Evolutionary conservation across 345 rosid species (phyloP).

Genomic region (Microthlaspi erraticum): DNA sequence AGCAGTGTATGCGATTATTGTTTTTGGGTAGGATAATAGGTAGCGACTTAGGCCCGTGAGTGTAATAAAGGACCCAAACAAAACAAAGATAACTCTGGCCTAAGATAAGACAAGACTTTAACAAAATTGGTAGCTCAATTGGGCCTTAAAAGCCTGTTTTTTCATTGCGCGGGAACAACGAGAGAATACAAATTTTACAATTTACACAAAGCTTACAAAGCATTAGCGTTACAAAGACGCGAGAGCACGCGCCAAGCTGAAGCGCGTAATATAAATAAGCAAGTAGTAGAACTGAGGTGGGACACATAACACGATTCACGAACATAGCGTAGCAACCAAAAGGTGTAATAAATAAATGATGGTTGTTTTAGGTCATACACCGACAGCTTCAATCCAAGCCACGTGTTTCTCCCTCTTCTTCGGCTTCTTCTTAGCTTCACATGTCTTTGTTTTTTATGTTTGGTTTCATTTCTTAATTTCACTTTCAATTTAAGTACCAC

Average conservation of each 20-base stretch:
- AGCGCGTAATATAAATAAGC: slow-evolving; percentile 19
- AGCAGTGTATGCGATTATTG: background rate
- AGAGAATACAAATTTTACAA: background rate
- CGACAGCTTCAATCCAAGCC: slow-evolving; percentile 46
- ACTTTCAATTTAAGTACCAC: slow-evolving; percentile 18
- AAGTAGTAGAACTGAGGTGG: slow-evolving; percentile 27
- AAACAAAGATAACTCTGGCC: background rate
- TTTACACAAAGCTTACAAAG: background rate
- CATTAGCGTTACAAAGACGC: background rate
- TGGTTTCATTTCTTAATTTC: slow-evolving; percentile 33
- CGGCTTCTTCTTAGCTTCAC: slow-evolving; percentile 40
- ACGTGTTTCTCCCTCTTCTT: slow-evolving; percentile 37
- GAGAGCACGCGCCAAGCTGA: slow-evolving; percentile 10
- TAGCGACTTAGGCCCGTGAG: slow-evolving; percentile 4
- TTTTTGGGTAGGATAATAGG: background rate
- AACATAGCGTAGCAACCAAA: slow-evolving; percentile 43
- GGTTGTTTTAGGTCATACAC: slow-evolving; percentile 39
- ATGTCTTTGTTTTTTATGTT: slow-evolving; percentile 10
- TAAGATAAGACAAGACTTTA: background rate
- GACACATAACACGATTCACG: slow-evolving; percentile 45
- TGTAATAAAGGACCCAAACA: background rate
- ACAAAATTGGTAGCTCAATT: background rate
- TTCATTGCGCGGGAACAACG: slow-evolving; percentile 1
- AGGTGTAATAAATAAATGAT: slow-evolving; percentile 28
- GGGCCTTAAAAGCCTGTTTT: slow-evolving; percentile 20